Evolutionary conservation across 495 filamentous ascomycete species (phyloP).

Genomic region (Talaromyces trachyspermus): DNA sequence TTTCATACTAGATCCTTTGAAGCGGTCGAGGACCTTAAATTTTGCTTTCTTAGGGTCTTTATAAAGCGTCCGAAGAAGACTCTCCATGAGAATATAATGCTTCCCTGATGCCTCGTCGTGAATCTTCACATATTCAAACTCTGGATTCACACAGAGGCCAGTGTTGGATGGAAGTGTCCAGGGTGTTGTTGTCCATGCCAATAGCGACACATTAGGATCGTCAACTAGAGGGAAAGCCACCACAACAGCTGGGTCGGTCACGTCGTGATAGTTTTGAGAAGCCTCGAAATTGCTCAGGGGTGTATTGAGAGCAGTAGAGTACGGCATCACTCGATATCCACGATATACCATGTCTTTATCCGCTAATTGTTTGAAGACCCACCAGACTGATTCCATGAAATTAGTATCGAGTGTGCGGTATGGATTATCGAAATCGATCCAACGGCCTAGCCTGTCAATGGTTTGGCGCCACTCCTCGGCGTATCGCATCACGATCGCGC

Average conservation of each 20-base stretch:
- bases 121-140: conserved; percentile 93
- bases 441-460: conserved; percentile 84
- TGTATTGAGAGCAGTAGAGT: conserved; percentile 84
- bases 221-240: conserved; percentile 77
- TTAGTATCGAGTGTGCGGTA: conserved; percentile 86
- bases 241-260: conserved; percentile 87
- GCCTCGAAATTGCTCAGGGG: conserved; percentile 91
- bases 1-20: conserved; percentile 81
- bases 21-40: conserved; percentile 73
- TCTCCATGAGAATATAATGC: conserved; percentile 83
- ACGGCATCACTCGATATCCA: conserved; percentile 89
- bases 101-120: conserved; percentile 72
- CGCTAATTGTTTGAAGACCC: conserved; percentile 89
- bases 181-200: conserved; percentile 94
- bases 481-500: conserved; percentile 91
- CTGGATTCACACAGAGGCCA: conserved; percentile 73
- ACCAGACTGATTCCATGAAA: conserved; percentile 98
- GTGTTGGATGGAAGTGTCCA: conserved; percentile 91
- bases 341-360: conserved; percentile 85
- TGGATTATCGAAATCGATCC: conserved; percentile 98
- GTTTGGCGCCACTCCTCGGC: conserved; percentile 83
- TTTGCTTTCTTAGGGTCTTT: conserved; percentile 98
- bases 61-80: conserved; percentile 77
- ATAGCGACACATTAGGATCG: conserved; percentile 64
- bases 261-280: conserved; percentile 90